Conservation (phyloP, 1,284 basidiomycete species). For the Ustilago loliicola region DNA sequence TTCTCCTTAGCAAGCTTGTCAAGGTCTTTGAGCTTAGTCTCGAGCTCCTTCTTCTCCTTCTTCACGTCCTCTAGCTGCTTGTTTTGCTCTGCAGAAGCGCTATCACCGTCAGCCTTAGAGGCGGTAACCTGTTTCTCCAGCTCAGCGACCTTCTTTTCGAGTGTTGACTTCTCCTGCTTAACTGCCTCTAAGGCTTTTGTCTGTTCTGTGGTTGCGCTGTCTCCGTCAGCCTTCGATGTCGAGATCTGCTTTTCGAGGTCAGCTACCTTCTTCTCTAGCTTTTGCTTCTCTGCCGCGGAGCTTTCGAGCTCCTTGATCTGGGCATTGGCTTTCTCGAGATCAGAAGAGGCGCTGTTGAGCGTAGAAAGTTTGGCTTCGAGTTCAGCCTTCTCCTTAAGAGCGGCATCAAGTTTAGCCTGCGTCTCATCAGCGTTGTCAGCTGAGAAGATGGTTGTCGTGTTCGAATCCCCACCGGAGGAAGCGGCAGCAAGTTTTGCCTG, state of each 20-base stretch:
- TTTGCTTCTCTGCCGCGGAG: constrained; percentile 1
- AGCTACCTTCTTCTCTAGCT: constrained; percentile 15
- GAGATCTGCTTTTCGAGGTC: constrained; percentile 17
- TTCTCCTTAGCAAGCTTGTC: too few species aligned
- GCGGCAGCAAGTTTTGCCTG: constrained; percentile 15
- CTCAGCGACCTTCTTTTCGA: constrained; percentile 16
- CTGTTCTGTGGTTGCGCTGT: too few species aligned
- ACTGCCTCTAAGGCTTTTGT: neutral
- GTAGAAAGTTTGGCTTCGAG: constrained; percentile 13
- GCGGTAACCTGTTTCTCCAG: constrained; percentile 12
- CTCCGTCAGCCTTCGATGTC: too few species aligned
- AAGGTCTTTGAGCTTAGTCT: too few species aligned
- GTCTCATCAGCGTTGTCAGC: constrained; percentile 13
- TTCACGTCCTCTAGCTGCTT: constrained; percentile 8
- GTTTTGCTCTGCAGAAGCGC: constrained; percentile 82
- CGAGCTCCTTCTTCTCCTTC: too few species aligned
- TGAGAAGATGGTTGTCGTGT: neutral
- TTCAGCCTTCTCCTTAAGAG: constrained; percentile 13
- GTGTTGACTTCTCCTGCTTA: neutral
- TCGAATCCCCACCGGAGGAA: neutral
- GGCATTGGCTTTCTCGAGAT: constrained; percentile 12
- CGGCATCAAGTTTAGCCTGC: constrained; percentile 16
- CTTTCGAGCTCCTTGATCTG: neutral
- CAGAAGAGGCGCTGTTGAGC: neutral
- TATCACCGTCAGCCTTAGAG: neutral